Evolutionary conservation across 148 eudicot species (phyloP).

Genomic region (Camellia lanceoleosa): DNA sequence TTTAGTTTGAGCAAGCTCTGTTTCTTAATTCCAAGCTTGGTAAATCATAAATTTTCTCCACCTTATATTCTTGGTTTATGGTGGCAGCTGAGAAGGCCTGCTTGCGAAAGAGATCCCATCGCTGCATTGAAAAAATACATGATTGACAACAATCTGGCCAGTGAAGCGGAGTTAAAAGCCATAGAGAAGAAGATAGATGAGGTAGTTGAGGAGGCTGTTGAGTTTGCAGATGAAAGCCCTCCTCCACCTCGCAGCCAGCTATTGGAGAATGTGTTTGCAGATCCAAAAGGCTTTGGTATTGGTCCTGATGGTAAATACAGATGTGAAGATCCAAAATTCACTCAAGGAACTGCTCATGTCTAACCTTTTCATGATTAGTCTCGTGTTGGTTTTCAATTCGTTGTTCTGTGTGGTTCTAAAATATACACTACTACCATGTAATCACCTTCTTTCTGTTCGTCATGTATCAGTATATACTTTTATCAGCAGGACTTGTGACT

Average conservation of each 20-base stretch:
- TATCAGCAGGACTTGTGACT: not conserved
- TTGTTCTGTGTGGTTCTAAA: not conserved
- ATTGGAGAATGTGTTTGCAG: constrained; percentile 81
- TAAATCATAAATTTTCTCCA: not conserved
- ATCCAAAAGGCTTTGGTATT: constrained; percentile 89
- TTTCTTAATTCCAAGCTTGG: not conserved
- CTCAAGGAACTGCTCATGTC: constrained; percentile 93
- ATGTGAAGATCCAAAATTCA: constrained; percentile 94
- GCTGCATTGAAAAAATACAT: constrained; percentile 68
- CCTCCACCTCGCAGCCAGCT: constrained; percentile 71
- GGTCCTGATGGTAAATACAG: constrained; percentile 93
- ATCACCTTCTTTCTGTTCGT: not conserved
- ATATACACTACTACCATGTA: not conserved
- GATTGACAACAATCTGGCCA: constrained; percentile 65
- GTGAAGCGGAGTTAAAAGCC: constrained; percentile 73
- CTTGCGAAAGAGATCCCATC: constrained; percentile 83
- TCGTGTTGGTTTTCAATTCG: not conserved
- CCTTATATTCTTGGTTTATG: constrained; percentile 1
- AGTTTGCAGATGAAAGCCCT: constrained; percentile 78
- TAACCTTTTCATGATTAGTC: constrained; percentile 13
- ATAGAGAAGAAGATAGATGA: constrained; percentile 88
- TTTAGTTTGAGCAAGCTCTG: too few species aligned
- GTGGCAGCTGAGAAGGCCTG: constrained; percentile 74
- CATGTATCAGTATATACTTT: not conserved
- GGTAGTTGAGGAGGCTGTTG: constrained; percentile 73